Percentiles rank a stretch among this genome's conserved stretches.
Evolutionary conservation across 2,329 filamentous ascomycete genomes (phyloP).

Genomic region (Curvularia hawaiiensis): DNA sequence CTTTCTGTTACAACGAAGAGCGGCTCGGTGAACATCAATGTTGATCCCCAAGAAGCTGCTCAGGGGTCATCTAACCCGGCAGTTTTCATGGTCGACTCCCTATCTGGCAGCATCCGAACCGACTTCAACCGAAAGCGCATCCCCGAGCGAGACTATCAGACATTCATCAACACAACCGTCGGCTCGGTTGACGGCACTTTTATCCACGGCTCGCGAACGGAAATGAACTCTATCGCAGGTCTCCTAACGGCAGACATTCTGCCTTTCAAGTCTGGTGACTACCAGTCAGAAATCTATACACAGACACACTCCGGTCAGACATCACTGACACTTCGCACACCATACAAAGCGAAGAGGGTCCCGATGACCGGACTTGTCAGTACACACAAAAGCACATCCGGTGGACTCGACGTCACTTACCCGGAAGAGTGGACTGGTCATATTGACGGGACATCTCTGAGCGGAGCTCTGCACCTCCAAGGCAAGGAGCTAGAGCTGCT

Average conservation of each 20-base stretch:
- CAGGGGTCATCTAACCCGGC: slow-evolving; percentile 39
- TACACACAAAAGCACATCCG: slow-evolving; percentile 44
- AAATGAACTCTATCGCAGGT: slow-evolving; percentile 46
- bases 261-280: slow-evolving; percentile 41
- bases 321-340: slow-evolving; percentile 37
- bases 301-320: slow-evolving; percentile 45
- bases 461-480: slow-evolving; percentile 45
- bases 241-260: slow-evolving; percentile 46
- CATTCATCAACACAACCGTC: slow-evolving; percentile 45
- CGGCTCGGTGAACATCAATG: slow-evolving; percentile 49
- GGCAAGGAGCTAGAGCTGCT: slow-evolving; percentile 47
- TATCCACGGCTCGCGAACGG: slow-evolving; percentile 49
- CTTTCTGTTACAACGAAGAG: slow-evolving; percentile 48
- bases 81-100: slow-evolving; percentile 43
- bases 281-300: slow-evolving; percentile 40
- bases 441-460: slow-evolving; percentile 45
- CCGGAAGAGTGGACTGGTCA: slow-evolving; percentile 51
- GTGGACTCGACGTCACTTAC: slow-evolving; percentile 46
- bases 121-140: slow-evolving; percentile 44
- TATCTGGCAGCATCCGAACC: slow-evolving; percentile 47
- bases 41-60: slow-evolving; percentile 46
- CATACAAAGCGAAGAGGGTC: slow-evolving; percentile 37
- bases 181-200: slow-evolving; percentile 48
- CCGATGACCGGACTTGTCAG: slow-evolving; percentile 39
- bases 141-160: slow-evolving; percentile 51